phyloP scores from a whole-genome alignment of 306 rosid species.

The Cucumis cinereus region DNA sequence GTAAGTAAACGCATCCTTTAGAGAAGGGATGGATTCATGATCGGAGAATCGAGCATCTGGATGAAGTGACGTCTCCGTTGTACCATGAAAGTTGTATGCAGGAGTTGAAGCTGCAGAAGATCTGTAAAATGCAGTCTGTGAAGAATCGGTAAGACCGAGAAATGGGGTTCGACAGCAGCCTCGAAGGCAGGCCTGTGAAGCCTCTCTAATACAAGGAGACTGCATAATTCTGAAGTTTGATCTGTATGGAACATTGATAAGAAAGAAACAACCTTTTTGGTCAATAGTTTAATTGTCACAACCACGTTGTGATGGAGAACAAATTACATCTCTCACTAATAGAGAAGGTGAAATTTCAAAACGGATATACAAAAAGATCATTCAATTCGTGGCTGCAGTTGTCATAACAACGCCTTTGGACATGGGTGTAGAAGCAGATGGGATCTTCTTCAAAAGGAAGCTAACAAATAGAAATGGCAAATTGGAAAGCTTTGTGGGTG shows the following conservation, averaged over 20 bases:
- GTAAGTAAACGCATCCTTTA: constrained; percentile 34
- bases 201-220: constrained; percentile 26
- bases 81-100: constrained; percentile 19
- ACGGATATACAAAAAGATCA: neutral
- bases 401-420: neutral
- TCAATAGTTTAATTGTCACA: neutral
- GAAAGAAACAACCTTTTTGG: neutral
- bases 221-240: constrained; percentile 21
- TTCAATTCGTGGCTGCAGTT: neutral
- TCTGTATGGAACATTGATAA: constrained; percentile 1
- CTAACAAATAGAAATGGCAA: neutral
- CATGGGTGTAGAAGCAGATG: neutral
- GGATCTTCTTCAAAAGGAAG: neutral
- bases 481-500: neutral
- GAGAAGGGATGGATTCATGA: constrained; percentile 62
- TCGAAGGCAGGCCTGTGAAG: constrained; percentile 39
- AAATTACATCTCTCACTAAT: neutral
- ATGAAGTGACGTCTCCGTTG: constrained; percentile 38
- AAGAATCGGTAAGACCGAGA: constrained; percentile 19
- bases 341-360: neutral
- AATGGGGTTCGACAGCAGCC: constrained; percentile 45
- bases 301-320: constrained; percentile 1
- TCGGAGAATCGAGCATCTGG: constrained; percentile 51
- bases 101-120: constrained; percentile 8
- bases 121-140: constrained; percentile 13